Evolutionary conservation across 202 grass and related monocot species (phyloP), one percentile per base, ranked within the genome.

Genomic region (Elaeis oleifera): DNA sequence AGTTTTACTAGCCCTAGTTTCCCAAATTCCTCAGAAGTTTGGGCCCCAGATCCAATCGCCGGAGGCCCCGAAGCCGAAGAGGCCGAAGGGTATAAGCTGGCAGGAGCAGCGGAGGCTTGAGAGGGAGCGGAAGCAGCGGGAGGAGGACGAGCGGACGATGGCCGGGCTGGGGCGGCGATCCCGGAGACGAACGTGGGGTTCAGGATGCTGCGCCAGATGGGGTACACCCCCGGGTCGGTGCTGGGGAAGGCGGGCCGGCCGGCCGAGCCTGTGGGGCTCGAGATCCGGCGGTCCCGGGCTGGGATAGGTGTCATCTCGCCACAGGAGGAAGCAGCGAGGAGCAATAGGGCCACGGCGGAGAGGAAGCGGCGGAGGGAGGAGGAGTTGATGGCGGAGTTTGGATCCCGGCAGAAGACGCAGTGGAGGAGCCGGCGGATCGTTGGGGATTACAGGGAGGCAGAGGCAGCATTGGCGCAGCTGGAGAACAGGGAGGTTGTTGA

Each of bases 111-210:
- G 73, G 58, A 70, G 71, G 61, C n/a, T 80, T 57, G 92, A 97
- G 25, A 76, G 82, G 18, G 79, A 76, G 22, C 51, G 74, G 56
- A 92, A 59, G 75, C 84, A 81, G 72, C 72, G 32, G 19, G 88
- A 92, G 68, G 88, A 92, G 81, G 92, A 97, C 23, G 82, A 87
- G 13, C 56, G 58, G 18, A 92, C 88, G 5, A 85, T 73, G 64
- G 61, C 74, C 9, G 71, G 71, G 16, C 80, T 92, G 23, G 59
- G 57, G 78, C 76, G 71, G 79, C 84, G 51, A 97, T 97, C 28
- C 88, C 88, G 25, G 88, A 86, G 58, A 86, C 77, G 71, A 92
- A 92, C 74, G 74, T 92, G 15, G 88, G 92, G 23, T 97, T 97
- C 77, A 89, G 69, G 84, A 71, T 97, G 68, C 32, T 89, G 59